Percentiles rank a stretch among this genome's conserved stretches.
Evolutionary conservation across 768 basidiomycete species (phyloP).

Genomic region (Cubamyces sp.): DNA sequence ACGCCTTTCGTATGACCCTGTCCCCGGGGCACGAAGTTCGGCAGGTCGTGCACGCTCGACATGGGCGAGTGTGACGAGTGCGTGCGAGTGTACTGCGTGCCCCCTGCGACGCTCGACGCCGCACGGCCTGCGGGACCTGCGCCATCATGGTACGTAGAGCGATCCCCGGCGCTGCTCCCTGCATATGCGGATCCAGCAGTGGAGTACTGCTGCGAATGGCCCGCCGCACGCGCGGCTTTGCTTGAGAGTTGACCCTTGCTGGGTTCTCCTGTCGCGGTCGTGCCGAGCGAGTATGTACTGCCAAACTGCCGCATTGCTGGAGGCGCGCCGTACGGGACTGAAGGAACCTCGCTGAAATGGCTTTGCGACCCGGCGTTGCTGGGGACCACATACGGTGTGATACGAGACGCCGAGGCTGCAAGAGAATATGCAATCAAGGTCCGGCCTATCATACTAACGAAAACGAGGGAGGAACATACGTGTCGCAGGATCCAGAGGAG

Average conservation of each 20-base stretch:
- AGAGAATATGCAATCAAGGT: not conserved
- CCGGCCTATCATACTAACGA: not conserved
- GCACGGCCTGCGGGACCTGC: not conserved
- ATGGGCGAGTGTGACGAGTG: not conserved
- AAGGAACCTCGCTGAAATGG: not conserved
- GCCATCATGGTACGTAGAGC: not conserved
- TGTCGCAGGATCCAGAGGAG: not conserved
- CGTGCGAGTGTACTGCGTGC: slow-evolving; percentile 2
- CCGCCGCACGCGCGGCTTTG: not conserved
- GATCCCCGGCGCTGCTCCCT: not conserved
- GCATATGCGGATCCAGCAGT: not conserved
- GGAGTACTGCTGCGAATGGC: not conserved
- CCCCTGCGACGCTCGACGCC: not conserved
- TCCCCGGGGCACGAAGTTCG: not conserved
- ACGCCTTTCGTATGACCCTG: not conserved
- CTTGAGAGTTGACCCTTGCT: not conserved
- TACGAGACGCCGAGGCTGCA: not conserved
- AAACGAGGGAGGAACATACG: not conserved
- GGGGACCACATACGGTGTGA: slow-evolving; percentile 11
- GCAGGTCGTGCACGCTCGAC: slow-evolving; percentile 3
- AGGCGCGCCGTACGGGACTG: not conserved
- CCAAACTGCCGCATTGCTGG: not conserved
- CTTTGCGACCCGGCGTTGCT: not conserved
- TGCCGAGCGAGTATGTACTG: not conserved
- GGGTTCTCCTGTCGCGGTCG: not conserved